Base-by-base conservation (phyloP, 2,329 filamentous ascomycete genomes). In the Claviceps sp. region DNA sequence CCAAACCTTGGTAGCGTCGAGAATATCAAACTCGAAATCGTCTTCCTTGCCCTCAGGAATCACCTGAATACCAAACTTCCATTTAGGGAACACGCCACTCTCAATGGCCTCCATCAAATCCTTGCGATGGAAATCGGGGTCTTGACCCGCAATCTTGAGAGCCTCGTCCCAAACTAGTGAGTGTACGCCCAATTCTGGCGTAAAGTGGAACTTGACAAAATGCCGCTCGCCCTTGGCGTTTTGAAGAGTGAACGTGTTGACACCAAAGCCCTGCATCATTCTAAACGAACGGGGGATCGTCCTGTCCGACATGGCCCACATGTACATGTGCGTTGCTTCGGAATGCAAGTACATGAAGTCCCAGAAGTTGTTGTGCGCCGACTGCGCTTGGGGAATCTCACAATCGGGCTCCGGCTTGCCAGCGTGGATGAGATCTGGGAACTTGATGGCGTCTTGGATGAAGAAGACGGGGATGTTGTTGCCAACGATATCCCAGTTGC, bases 251-350 rank as follows among this genome's bases (percentile, higher is more conserved):
- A 74, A 91, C 0, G 87, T 90, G 66, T 91, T 89, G 58, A 91
- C 87, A 51, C 87, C 86, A 53, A 90, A 91, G 0, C 87, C 87
- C 58, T 91, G 85, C 84, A 91, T 89, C 85, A 89, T 89, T 24
- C 87, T 81, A 67, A 76, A 89, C 0, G 83, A 87, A 2, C 84
- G 77, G 1, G 86, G 86, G 52, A 88, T 88, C 0, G 75, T 74
- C 30, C 85, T 76, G 62, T 89, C 87, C 8, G 79, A 85, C 82
- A 89, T 87, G 34, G 81, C 71, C 85, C 86, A 90, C 73, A 87
- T 80, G 58, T 79, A 85, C 83, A 88, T 89, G 64, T 89, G 85
- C 0, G 84, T 87, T 0, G 84, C 77, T 63, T 91, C 85, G 0
- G 79, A 71, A 59, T 89, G 66, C 50, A 61, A 59, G 56, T 72